These are phyloP conservation scores for Hamigera avellanea DNA, from an alignment of 495 filamentous ascomycete species.

Conservation along the genomic window DNA sequence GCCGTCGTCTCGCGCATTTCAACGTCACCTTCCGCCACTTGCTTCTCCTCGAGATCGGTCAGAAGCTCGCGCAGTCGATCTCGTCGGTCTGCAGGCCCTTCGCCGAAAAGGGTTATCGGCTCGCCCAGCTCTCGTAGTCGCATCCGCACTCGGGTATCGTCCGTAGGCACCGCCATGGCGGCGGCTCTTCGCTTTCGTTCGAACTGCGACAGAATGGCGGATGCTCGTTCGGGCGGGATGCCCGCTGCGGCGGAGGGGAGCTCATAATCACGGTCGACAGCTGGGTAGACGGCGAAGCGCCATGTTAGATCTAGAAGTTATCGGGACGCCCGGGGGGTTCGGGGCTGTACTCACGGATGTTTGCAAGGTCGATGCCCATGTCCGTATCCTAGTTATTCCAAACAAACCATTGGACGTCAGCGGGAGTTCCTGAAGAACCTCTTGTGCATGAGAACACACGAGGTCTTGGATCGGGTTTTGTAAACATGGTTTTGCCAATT, in stretches of 20 bases:
- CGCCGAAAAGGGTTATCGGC: constrained; percentile 90
- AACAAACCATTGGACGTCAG: constrained; percentile 13
- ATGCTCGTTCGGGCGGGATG: constrained; percentile 77
- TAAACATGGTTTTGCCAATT: constrained; percentile 10
- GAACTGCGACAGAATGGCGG: constrained; percentile 81
- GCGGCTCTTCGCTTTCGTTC: constrained; percentile 79
- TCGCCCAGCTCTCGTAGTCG: constrained; percentile 76
- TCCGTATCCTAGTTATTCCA: constrained; percentile 37
- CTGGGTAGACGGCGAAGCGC: constrained; percentile 22
- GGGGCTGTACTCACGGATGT: constrained; percentile 54
- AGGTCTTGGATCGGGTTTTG: not conserved
- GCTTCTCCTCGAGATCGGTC: constrained; percentile 56
- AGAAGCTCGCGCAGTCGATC: constrained; percentile 79
- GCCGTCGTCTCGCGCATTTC: constrained; percentile 39
- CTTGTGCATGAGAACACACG: not conserved
- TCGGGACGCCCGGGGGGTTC: not conserved
- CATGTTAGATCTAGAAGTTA: constrained; percentile 1
- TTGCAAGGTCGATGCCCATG: constrained; percentile 66
- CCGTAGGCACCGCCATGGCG: constrained; percentile 87
- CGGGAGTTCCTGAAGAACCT: constrained; percentile 1
- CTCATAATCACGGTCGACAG: constrained; percentile 77
- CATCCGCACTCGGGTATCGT: constrained; percentile 75
- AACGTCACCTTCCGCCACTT: constrained; percentile 49
- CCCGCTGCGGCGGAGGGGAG: constrained; percentile 61
- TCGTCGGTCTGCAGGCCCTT: constrained; percentile 75